Conservation (phyloP, 2,329 filamentous ascomycete species). For the Cytospora piceae region DNA sequence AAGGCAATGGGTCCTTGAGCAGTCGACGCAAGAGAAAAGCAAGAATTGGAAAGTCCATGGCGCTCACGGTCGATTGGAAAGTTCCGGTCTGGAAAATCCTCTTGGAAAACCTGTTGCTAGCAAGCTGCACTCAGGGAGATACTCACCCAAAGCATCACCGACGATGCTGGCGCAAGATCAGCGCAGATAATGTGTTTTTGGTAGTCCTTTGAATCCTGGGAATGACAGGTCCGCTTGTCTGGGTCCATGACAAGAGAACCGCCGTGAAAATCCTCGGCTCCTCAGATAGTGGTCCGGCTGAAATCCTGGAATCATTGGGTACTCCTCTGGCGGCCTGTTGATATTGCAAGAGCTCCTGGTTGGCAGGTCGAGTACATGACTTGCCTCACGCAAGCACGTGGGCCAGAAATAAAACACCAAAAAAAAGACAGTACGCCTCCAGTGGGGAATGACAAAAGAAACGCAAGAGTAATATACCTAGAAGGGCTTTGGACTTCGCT, state of each 20-base stretch:
- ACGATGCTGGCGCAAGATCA: not conserved
- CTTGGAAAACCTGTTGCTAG: slow-evolving; percentile 23
- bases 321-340: not conserved
- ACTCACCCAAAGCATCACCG: slow-evolving; percentile 20
- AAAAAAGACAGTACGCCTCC: slow-evolving; percentile 47
- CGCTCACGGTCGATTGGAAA: not conserved
- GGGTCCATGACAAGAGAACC: not conserved
- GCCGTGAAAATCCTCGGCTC: not conserved
- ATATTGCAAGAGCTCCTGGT: slow-evolving; percentile 30
- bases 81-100: not conserved
- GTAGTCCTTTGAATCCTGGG: not conserved
- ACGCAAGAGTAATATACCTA: slow-evolving; percentile 60
- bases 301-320: slow-evolving; percentile 5
- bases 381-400: slow-evolving; percentile 16
- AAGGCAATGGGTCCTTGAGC: not conserved
- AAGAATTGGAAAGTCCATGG: slow-evolving; percentile 3
- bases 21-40: slow-evolving; percentile 9
- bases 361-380: slow-evolving; percentile 32
- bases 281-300: not conserved
- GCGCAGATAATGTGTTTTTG: not conserved
- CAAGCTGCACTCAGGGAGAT: slow-evolving; percentile 14
- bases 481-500: slow-evolving; percentile 63
- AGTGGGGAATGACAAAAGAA: slow-evolving; percentile 51
- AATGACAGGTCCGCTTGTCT: not conserved
- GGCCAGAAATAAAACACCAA: slow-evolving; percentile 34